Conservation (phyloP, 768 basidiomycete genomes). For the Xerocomellus dryophilus region DNA sequence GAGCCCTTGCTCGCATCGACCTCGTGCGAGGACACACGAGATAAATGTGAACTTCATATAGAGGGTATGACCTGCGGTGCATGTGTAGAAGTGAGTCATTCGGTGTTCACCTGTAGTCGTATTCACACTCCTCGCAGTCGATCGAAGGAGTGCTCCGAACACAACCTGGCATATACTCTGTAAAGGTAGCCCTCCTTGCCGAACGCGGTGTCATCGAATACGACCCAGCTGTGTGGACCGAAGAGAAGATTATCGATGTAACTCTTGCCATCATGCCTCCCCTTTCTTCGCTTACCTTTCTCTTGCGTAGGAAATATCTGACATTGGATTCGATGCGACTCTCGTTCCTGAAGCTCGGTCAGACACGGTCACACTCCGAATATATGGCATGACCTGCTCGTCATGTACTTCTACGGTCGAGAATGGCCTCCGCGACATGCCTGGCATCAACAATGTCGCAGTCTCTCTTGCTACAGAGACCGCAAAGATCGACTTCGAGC, state of each 20-base stretch:
- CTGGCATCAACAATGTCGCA: slow-evolving; percentile 70
- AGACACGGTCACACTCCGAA: slow-evolving; percentile 69
- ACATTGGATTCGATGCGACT: slow-evolving; percentile 89
- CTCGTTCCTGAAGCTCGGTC: slow-evolving; percentile 62
- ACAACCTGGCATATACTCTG: slow-evolving; percentile 84
- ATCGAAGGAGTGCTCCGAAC: slow-evolving; percentile 81
- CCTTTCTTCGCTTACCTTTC: slow-evolving; percentile 4
- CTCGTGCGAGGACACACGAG: slow-evolving; percentile 26
- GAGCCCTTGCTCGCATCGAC: slow-evolving; percentile 22
- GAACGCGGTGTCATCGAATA: slow-evolving; percentile 92
- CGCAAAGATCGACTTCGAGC: slow-evolving; percentile 74
- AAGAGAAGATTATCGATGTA: slow-evolving; percentile 75
- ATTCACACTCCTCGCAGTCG: slow-evolving; percentile 42
- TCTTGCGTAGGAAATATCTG: slow-evolving; percentile 73
- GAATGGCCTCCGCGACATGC: slow-evolving; percentile 58
- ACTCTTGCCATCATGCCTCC: neutral
- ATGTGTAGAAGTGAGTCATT: slow-evolving; percentile 72
- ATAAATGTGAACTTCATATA: slow-evolving; percentile 74
- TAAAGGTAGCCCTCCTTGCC: slow-evolving; percentile 96
- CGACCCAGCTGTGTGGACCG: slow-evolving; percentile 76
- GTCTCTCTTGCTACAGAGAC: slow-evolving; percentile 77
- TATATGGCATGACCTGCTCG: slow-evolving; percentile 91
- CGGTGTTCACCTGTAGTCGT: neutral
- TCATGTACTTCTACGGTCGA: slow-evolving; percentile 80
- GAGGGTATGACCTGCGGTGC: slow-evolving; percentile 91